Evolutionary conservation across 106 monocot species (phyloP).

Genomic region (Phalaenopsis equestris): DNA sequence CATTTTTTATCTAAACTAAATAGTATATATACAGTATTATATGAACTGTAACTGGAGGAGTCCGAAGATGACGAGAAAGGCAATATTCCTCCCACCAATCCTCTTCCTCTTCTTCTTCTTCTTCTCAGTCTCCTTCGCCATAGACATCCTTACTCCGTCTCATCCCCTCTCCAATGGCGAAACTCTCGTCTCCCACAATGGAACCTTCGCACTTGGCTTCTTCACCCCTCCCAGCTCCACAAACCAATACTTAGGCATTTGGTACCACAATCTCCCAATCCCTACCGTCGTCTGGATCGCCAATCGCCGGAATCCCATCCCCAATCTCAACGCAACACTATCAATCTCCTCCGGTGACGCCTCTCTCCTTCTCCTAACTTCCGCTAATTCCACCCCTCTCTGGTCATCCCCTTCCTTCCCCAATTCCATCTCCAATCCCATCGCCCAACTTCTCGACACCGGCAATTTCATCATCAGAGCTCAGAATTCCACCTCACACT

Average conservation of each 20-base stretch:
- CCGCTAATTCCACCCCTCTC: neutral
- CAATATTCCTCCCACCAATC: too few species aligned
- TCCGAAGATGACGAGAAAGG: too few species aligned
- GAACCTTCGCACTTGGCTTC: conserved; percentile 41
- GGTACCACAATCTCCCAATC: conserved; percentile 19
- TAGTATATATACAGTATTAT: too few species aligned
- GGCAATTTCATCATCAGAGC: conserved; percentile 34
- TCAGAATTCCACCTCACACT: neutral
- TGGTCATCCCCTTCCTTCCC: conserved; percentile 15
- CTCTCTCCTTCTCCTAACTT: conserved; percentile 10
- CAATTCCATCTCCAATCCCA: neutral
- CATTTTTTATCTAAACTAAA: too few species aligned
- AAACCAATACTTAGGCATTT: conserved; percentile 29
- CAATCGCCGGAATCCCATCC: conserved; percentile 23
- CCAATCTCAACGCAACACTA: conserved; percentile 5
- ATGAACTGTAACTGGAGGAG: too few species aligned
- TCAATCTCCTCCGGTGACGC: conserved; percentile 2
- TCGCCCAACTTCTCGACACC: conserved; percentile 26
- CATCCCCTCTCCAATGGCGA: conserved; percentile 9
- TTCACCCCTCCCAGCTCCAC: conserved; percentile 14
- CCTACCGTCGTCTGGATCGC: conserved; percentile 27
- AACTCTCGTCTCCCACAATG: conserved; percentile 18
- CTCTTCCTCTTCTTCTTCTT: neutral
- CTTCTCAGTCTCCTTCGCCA: neutral
- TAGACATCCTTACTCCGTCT: conserved; percentile 10